Evolutionary conservation across 2,329 filamentous ascomycete genomes (phyloP), one percentile per base, ranked within the genome.

Genomic region (Cryphonectria radicalis): DNA sequence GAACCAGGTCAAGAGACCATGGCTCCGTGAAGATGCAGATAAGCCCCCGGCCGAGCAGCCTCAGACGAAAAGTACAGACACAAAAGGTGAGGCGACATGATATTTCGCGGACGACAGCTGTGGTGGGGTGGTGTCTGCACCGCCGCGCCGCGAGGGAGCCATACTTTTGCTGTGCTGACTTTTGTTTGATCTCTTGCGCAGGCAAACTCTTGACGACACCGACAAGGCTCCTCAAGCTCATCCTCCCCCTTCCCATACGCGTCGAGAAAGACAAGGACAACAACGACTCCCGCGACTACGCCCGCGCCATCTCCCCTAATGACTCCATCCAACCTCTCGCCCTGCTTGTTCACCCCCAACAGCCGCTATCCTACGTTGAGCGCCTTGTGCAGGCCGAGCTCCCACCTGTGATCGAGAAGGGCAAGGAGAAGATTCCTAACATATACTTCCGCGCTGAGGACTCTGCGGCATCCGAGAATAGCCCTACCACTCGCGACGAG

Each of bases 321-420:
- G 77, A 82, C 72, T 76, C 73, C 81, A 89, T 95, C n/a, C 93
- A 97, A 76, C 94, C 94, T 0, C 85, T 97, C 17, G 94, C 94
- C 0, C 87, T 97, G 0, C 88, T 97, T 2, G 87, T 97, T 0
- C 95, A 97, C 76, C 94, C 95, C 0, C 93, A 97, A 73, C 95
- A 98, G 78, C 95, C 95, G 0, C 86, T 98, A 3, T 97, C 93
- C 11, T 97, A 97, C 79, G 89, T 97, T 59, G 93, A 97, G 79
- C 89, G 93, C 11, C 84, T 98, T 3, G 95, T 98, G 63, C 95
- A 97, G 78, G 92, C 93, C 68, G 95, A 97, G 80, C 85, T 97
- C 0, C 93, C 93, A 0, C 88, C 89, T 0, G 84, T 95, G 0
- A 84, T 87, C 0, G 87, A 90, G 64, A 88, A 91, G 11, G 88